A percentile compares a stretch with the other conserved stretches of the same genome.
Conservation (phyloP, 2,329 filamentous ascomycete species). For the Aspergillus tanneri region DNA sequence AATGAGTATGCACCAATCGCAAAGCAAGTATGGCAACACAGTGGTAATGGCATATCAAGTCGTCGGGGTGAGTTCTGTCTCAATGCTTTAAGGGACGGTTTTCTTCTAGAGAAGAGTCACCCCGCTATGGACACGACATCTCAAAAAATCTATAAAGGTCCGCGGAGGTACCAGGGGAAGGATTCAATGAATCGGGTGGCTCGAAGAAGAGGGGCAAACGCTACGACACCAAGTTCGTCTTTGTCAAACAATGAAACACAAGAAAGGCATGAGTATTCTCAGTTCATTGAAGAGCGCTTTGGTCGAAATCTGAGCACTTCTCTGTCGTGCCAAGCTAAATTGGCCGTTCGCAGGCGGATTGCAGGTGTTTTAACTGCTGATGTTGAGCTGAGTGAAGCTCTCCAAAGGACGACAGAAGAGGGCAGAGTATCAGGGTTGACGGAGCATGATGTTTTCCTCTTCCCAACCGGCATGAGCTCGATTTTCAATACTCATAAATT, state of each 20-base stretch:
- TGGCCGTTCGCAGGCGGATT: constrained; percentile 82
- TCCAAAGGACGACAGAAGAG: constrained; percentile 43
- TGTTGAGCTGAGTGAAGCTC: constrained; percentile 62
- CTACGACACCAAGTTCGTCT: constrained; percentile 33
- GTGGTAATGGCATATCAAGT: constrained; percentile 88
- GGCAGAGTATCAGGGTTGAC: constrained; percentile 58
- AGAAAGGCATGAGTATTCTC: constrained; percentile 65
- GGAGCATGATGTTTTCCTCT: constrained; percentile 86
- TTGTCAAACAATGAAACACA: constrained; percentile 25
- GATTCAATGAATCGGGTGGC: constrained; percentile 51
- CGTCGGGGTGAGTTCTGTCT: constrained; percentile 88
- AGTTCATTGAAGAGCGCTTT: constrained; percentile 91
- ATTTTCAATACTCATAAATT: constrained; percentile 86
- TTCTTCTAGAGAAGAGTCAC: constrained; percentile 55
- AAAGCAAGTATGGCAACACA: constrained; percentile 98
- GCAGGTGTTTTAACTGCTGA: constrained; percentile 78
- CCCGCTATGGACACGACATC: constrained; percentile 21
- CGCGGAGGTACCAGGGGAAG: constrained; percentile 72
- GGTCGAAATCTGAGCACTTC: constrained; percentile 83
- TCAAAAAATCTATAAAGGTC: constrained; percentile 62
- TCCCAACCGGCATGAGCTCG: constrained; percentile 88
- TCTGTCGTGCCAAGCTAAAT: constrained; percentile 76
- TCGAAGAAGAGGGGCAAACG: constrained; percentile 36
- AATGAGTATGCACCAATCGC: constrained; percentile 66
- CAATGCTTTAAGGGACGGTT: constrained; percentile 67